Percentiles rank a stretch among this genome's conserved stretches.
These are phyloP conservation scores for Lathyrus sativus DNA, from an alignment of 306 rosid genomes.

Conservation along the genomic window DNA sequence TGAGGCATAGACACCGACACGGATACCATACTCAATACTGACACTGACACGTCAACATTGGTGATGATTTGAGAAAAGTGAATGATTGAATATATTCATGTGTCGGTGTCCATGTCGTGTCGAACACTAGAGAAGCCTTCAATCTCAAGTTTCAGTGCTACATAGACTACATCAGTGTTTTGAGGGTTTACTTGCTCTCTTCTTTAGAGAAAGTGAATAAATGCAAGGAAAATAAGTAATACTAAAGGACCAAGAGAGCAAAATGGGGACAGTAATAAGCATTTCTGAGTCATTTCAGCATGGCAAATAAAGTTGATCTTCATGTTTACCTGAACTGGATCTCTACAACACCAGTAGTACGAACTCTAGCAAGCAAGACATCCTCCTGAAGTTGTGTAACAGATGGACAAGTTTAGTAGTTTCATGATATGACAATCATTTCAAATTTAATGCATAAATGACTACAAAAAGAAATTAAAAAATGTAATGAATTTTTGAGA, in stretches of 20 bases:
- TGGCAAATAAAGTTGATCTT: conserved; percentile 7
- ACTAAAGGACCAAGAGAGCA: conserved; percentile 16
- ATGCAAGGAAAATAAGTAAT: neutral
- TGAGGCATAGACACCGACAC: no score
- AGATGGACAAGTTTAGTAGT: conserved; percentile 24
- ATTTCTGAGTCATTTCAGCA: conserved; percentile 19
- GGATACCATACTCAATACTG: no score
- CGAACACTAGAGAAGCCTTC: no score
- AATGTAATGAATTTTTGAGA: neutral
- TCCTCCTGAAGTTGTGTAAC: conserved; percentile 72
- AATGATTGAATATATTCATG: no score
- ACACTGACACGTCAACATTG: no score
- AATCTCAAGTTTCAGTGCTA: no score
- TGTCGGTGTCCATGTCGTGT: no score
- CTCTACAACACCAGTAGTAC: conserved; percentile 98
- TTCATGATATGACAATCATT: conserved; percentile 16
- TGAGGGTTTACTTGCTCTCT: neutral
- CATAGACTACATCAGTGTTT: neutral
- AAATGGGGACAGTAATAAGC: conserved; percentile 18
- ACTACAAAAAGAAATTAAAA: conserved; percentile 9
- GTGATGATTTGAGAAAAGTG: no score
- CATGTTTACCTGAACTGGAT: conserved; percentile 92
- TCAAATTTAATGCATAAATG: conserved; percentile 15
- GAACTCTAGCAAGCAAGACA: conserved; percentile 92
- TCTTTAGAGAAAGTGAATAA: neutral